These are phyloP conservation scores for Aspergillus bridgeri DNA, from an alignment of 495 filamentous ascomycete genomes.

Conservation along the genomic window DNA sequence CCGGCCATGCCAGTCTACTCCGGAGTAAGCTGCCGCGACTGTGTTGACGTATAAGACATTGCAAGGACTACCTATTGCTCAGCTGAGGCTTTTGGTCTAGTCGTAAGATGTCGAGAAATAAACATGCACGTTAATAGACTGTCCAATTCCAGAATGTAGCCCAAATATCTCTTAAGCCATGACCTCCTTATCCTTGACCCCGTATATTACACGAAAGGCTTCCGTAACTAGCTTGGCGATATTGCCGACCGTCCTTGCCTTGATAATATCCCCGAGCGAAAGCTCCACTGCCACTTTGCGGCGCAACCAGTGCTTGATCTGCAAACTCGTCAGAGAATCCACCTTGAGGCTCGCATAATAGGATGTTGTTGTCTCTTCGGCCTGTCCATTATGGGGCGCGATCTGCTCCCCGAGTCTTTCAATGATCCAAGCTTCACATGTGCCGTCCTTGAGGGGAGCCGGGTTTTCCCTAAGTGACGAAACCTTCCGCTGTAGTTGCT, in stretches of 20 bases:
- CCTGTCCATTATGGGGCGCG: constrained; percentile 27
- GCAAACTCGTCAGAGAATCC: constrained; percentile 40
- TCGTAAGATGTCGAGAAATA: too few relatives aligned
- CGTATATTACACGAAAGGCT: background rate
- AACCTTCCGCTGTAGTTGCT: background rate
- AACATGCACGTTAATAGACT: too few relatives aligned
- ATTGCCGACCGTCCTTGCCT: constrained; percentile 10
- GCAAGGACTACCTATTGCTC: too few relatives aligned
- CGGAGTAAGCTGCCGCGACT: too few relatives aligned
- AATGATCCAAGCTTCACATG: constrained; percentile 8
- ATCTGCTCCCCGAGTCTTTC: constrained; percentile 22
- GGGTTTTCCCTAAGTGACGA: constrained; percentile 2
- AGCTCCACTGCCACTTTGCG: constrained; percentile 26
- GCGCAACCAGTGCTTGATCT: constrained; percentile 37
- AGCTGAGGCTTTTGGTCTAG: too few relatives aligned
- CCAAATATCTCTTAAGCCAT: background rate
- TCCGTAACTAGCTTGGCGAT: background rate
- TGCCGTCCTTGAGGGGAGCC: background rate
- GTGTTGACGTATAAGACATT: too few relatives aligned
- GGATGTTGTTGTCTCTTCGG: constrained; percentile 18
- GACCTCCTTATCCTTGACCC: background rate
- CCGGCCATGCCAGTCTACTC: too few relatives aligned
- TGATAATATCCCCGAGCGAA: constrained; percentile 24
- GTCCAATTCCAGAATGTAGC: too few relatives aligned
- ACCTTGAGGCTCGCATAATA: constrained; percentile 32